A percentile compares a stretch with the other conserved stretches of the same genome.
Conservation (phyloP, 352 stramenopile genomes). For the Phytophthora capsici region DNA sequence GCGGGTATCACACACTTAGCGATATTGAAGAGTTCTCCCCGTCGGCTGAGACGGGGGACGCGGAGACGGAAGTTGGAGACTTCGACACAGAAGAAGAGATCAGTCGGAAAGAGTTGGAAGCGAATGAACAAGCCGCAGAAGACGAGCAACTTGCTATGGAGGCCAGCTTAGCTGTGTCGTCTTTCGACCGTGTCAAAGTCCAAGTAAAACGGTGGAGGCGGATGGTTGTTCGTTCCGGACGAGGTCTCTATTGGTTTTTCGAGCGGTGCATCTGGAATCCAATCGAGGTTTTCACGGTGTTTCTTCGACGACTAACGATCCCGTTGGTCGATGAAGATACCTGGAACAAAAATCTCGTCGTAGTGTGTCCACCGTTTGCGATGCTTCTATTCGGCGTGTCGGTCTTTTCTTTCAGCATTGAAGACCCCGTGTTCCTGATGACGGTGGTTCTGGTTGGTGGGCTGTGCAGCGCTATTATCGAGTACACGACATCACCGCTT, state of each 20-base stretch:
- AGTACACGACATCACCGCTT: constrained; percentile 50
- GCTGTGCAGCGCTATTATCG: constrained; percentile 48
- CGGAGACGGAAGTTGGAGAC: constrained; percentile 14
- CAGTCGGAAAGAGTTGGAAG: constrained; percentile 20
- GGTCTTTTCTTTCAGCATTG: constrained; percentile 56
- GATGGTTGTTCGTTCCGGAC: constrained; percentile 12
- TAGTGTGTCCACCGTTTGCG: constrained; percentile 69
- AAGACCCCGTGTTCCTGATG: constrained; percentile 54
- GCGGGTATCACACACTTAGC: constrained; percentile 66
- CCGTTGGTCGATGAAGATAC: constrained; percentile 82
- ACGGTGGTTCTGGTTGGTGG: constrained; percentile 52
- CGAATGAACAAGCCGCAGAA: constrained; percentile 23
- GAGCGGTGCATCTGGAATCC: constrained; percentile 69
- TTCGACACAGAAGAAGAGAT: constrained; percentile 28
- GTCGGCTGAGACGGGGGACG: constrained; percentile 17
- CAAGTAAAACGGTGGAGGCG: constrained; percentile 35
- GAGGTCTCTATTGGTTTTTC: constrained; percentile 42
- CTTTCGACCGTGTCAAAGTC: constrained; percentile 21
- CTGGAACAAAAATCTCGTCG: constrained; percentile 78
- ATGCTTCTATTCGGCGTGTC: constrained; percentile 64
- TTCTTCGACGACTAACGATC: constrained; percentile 75
- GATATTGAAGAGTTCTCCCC: constrained; percentile 61
- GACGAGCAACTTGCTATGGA: constrained; percentile 28
- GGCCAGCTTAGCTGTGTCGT: constrained; percentile 19
- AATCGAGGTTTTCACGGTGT: constrained; percentile 72